A percentile compares a stretch with the other conserved stretches of the same genome.
Evolutionary conservation across 305 asterid genomes (phyloP).

Genomic region (Solanum hybrid): DNA sequence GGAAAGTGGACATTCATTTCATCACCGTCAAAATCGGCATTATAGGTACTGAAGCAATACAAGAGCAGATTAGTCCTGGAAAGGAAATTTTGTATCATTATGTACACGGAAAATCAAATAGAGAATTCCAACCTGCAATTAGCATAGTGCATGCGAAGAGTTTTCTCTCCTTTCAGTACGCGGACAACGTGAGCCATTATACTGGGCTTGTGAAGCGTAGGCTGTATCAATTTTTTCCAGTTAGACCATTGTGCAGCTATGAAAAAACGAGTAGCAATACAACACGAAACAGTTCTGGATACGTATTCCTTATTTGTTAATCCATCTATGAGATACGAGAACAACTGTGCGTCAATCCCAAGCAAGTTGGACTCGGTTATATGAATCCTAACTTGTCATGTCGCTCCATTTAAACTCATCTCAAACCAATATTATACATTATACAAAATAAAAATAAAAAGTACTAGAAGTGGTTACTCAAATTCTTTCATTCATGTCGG

Average conservation of each 20-base stretch:
- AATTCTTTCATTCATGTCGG: not conserved
- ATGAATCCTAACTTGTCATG: not conserved
- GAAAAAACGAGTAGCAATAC: constrained; percentile 3
- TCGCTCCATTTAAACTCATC: not conserved
- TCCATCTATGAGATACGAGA: not conserved
- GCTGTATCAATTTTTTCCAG: constrained; percentile 43
- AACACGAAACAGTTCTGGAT: constrained; percentile 3
- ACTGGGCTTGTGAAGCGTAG: constrained; percentile 99
- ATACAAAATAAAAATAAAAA: not conserved
- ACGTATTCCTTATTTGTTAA: not conserved
- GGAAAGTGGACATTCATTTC: constrained; percentile 99
- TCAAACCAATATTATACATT: not conserved
- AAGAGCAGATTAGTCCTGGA: constrained; percentile 16
- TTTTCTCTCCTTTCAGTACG: constrained; percentile 89
- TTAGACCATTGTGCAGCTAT: constrained; percentile 9
- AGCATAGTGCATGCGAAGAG: constrained; percentile 99
- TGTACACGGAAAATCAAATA: not conserved
- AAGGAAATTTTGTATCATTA: constrained; percentile 9
- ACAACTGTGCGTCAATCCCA: not conserved
- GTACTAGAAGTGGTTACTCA: not conserved
- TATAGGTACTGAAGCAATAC: constrained; percentile 62
- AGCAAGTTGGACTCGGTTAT: not conserved
- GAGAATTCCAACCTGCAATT: constrained; percentile 80
- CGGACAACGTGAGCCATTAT: constrained; percentile 99
- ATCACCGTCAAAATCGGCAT: constrained; percentile 99